These are phyloP conservation scores for Manihot esculenta DNA, from an alignment of 441 rosid species.

Conservation along the genomic window DNA sequence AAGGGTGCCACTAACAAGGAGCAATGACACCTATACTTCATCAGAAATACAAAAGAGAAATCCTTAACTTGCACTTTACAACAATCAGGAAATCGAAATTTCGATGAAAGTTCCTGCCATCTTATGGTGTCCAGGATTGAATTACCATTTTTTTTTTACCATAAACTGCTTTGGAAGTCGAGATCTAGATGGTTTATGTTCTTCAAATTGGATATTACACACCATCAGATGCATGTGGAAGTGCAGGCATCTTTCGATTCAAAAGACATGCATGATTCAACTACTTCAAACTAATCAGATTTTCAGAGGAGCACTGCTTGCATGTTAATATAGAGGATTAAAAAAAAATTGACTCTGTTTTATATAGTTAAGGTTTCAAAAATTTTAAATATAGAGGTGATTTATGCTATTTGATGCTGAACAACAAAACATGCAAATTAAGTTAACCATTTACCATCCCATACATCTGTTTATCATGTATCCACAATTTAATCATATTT, in stretches of 20 bases:
- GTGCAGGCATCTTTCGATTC: background rate
- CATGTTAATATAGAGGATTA: background rate
- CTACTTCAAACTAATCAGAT: background rate
- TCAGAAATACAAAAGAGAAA: background rate
- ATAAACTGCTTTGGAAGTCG: background rate
- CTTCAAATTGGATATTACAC: background rate
- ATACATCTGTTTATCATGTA: background rate
- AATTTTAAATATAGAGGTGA: background rate
- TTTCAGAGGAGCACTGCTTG: background rate
- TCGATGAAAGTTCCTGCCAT: background rate
- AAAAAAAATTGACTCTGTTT: background rate
- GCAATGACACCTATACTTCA: background rate
- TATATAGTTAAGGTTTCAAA: background rate
- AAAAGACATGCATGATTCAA: background rate
- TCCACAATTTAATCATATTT: background rate
- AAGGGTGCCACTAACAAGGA: background rate
- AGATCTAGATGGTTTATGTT: background rate
- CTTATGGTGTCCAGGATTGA: too few species aligned
- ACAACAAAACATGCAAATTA: background rate
- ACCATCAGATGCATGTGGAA: background rate
- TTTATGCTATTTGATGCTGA: background rate
- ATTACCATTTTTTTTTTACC: background rate
- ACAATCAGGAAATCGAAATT: background rate
- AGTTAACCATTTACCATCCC: background rate
- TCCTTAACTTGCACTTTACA: background rate